Base-by-base conservation (phyloP, 768 basidiomycete species). In the Boletus barrowsii region DNA sequence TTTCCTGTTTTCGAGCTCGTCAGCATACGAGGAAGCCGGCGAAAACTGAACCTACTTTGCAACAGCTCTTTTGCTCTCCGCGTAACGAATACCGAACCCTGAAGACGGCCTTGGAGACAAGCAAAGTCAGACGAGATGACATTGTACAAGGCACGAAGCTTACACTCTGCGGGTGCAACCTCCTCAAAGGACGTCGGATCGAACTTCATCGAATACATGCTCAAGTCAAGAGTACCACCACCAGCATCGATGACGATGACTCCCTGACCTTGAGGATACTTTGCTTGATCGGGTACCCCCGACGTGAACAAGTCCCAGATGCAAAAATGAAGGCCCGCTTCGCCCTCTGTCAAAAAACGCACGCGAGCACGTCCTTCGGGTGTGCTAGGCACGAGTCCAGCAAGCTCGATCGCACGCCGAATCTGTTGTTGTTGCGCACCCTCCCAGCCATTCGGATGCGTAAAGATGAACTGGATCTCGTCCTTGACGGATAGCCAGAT, bases 361-460 rank as follows among this genome's bases (percentile, higher is more conserved):
- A 84, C 63, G 0, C 81, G 75, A 2, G 66, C 58, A 24, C 69
- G 75, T 0, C 73, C 79, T 0, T 63, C 63, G 0, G 53, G 45
- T 0, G 62, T 73, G 44, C 78, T 66, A 0, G 75, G 70, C 30
- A 85, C 69, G 6, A 86, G 71, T 1, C 79, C 79, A 1, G 82
- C 83, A 7, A 57, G 55, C 4, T 80, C 71, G 1, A 81, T 78
- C 2, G 83, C 84, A 35, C 64, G 62, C 1, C 83, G 75, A 71
- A 84, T 79, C 54, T 74, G 68, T 26, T 67, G 66, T 49, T 84
- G 84, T 58, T 86, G 84, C 0, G 62, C 62, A 1, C 80, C 79
- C 53, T 79, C 83, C 84, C 84, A 86, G 0, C 81, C 83, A 51
- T 85, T 86, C 2, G 84, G 84, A 58, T 84, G 83, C 0, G 76